Evolutionary conservation across 2,329 filamentous ascomycete species (phyloP), one percentile per base, ranked within the genome.

Genomic region (Orbilia brochopaga): DNA sequence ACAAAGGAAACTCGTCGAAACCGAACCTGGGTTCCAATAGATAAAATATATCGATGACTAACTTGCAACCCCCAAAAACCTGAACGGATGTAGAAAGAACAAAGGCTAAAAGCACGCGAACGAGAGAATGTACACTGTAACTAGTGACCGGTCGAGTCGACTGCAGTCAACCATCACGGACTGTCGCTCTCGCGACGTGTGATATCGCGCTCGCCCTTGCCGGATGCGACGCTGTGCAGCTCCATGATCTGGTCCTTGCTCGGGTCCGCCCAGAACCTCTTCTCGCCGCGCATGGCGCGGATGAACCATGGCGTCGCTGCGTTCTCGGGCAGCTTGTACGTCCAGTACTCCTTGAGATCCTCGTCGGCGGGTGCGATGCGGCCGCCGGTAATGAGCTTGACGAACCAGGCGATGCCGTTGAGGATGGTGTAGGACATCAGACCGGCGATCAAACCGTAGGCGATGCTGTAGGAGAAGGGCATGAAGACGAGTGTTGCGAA

Each of bases 391-490:
- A 80, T 80, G 78, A 86, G 83, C 79, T 89, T 87, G 75, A 95
- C 80, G 53, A 89, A 65, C 85, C 85, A 92, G 11, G 90, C 87
- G 11, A 84, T 77, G 0, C 83, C 85, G 80, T 96, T 95, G 80
- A 96, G 84, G 74, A 89, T 78, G 50, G 88, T 88, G 79, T 95
- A 95, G 42, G 86, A 86, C 76, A 88, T 83, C 76, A 95, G 89
- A 58, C 91, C 90, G 1, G 85, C 90, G 75, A 95, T 95, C 15
- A 96, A 83, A 53, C 91, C 91, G 77, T 95, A 90, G 11, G 91
- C 90, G 77, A 95, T 94, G 44, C 87, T 90, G 82, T 94, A 96
- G 1, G 90, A 92, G 80, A 95, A 94, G 0, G 91, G 91, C 91
- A 96, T 95, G 72, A 92, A 81, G 65, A 88, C 86, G 74, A 96